phyloP scores from a whole-genome alignment of 1,284 basidiomycete genomes.

The Coniferiporia weirii region DNA sequence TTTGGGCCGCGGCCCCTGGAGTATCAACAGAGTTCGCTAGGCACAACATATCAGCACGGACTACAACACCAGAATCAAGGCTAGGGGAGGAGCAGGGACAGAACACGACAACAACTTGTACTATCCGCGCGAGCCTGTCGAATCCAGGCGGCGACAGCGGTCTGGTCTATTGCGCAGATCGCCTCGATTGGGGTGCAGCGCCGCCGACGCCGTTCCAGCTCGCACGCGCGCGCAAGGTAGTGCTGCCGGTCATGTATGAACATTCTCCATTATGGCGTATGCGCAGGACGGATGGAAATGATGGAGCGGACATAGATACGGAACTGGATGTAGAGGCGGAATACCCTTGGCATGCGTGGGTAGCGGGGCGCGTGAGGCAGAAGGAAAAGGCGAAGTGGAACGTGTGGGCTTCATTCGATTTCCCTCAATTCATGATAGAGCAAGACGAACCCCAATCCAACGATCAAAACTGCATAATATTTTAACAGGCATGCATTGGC shows the following conservation, averaged over 20 bases:
- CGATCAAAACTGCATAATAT: background rate
- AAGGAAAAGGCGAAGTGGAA: slow-evolving; percentile 8
- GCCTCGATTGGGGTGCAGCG: slow-evolving; percentile 8
- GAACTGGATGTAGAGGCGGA: background rate
- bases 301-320: background rate
- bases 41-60: background rate
- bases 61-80: background rate
- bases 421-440: slow-evolving; percentile 3
- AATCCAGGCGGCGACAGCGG: slow-evolving; percentile 15
- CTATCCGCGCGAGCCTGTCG: slow-evolving; percentile 12
- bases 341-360: slow-evolving; percentile 18
- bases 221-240: slow-evolving; percentile 10
- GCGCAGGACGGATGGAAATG: background rate
- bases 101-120: background rate
- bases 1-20: slow-evolving; percentile 8
- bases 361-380: background rate
- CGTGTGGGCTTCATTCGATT: slow-evolving; percentile 14
- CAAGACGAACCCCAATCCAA: background rate
- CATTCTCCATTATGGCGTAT: slow-evolving; percentile 13
- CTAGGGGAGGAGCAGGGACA: background rate
- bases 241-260: slow-evolving; percentile 13
- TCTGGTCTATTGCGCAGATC: slow-evolving; percentile 8
- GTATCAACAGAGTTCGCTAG: slow-evolving; percentile 4
- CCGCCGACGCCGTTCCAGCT: background rate
- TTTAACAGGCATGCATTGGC: background rate